These are phyloP conservation scores for Pneumocystis jirovecii DNA, from an alignment of 1,139 yeast species.

Conservation along the genomic window DNA sequence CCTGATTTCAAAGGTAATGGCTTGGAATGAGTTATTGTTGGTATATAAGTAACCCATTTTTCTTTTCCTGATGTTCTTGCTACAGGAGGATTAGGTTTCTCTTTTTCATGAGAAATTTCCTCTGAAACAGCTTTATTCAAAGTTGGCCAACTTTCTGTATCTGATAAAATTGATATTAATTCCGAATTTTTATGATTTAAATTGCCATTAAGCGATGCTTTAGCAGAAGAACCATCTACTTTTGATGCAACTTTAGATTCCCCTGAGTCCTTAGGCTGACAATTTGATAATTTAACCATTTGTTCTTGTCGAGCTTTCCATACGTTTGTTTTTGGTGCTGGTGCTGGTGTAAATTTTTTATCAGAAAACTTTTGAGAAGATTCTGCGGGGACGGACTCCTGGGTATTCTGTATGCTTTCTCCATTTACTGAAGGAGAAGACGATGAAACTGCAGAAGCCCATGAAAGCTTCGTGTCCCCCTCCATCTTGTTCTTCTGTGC, in stretches of 20 bases:
- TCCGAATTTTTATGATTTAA: neutral
- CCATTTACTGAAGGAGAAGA: neutral
- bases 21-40: slow-evolving; percentile 6
- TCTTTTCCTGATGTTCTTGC: slow-evolving; percentile 5
- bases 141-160: slow-evolving; percentile 10
- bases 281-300: neutral
- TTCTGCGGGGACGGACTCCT: neutral
- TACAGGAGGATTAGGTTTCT: neutral
- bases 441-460: neutral
- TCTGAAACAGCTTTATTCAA: slow-evolving; percentile 9
- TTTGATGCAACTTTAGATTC: neutral
- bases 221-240: neutral
- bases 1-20: slow-evolving; percentile 1
- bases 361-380: neutral
- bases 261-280: neutral
- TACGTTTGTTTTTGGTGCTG: neutral
- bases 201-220: neutral
- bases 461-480: neutral
- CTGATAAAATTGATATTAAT: slow-evolving; percentile 7
- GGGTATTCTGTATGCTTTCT: neutral
- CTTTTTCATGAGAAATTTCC: neutral
- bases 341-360: neutral
- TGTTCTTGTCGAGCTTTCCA: slow-evolving; percentile 1
- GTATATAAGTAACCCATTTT: slow-evolving; percentile 10
- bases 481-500: neutral